phyloP scores from a whole-genome alignment of 345 rosid genomes.

The Pistacia integerrima region DNA sequence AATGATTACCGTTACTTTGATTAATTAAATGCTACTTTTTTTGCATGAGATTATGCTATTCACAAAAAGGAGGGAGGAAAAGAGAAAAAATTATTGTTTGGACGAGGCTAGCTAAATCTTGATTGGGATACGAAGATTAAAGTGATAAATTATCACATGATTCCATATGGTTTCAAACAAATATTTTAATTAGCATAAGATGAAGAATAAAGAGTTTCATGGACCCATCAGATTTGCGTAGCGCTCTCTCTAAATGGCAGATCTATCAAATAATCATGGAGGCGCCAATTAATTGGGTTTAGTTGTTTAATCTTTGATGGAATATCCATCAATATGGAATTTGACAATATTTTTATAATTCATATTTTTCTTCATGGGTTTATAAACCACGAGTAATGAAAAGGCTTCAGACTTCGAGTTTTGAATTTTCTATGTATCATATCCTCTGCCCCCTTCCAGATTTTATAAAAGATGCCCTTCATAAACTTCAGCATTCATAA shows the following conservation, averaged over 20 bases:
- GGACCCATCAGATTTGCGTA: constrained; percentile 6
- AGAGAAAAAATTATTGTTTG: neutral
- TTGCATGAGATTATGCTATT: constrained; percentile 17
- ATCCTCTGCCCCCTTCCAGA: neutral
- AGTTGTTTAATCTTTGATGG: neutral
- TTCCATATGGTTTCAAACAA: neutral
- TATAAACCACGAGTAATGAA: neutral
- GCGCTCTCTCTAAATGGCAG: neutral
- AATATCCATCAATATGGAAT: neutral
- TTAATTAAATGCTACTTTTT: constrained; percentile 13
- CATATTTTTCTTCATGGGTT: neutral
- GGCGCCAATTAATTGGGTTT: neutral
- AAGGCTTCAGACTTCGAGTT: neutral
- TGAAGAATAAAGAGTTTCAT: constrained; percentile 5
- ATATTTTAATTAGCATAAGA: neutral
- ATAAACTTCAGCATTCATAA: neutral
- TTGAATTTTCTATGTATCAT: neutral
- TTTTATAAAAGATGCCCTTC: neutral
- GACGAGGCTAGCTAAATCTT: neutral
- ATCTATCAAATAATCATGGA: neutral
- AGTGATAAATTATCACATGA: neutral
- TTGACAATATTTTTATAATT: neutral
- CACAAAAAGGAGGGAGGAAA: neutral
- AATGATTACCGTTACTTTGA: constrained; percentile 29
- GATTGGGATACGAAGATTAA: neutral